Evolutionary conservation across 2,329 filamentous ascomycete genomes (phyloP).

Genomic region (Penicillium italicum): DNA sequence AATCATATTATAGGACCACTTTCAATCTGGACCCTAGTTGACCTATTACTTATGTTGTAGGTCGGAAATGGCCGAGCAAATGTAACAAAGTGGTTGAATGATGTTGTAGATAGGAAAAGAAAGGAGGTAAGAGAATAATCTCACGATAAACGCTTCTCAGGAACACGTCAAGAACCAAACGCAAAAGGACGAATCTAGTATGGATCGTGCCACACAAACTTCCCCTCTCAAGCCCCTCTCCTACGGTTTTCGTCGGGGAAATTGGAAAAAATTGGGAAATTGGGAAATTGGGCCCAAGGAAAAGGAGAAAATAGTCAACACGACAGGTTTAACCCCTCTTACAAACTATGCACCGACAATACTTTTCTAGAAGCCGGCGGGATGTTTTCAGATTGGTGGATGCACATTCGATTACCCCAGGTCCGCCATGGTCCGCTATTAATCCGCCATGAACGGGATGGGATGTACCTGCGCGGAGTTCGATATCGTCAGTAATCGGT

Average conservation of each 20-base stretch:
- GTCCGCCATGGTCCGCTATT: conserved; percentile 15
- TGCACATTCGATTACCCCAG: conserved; percentile 29
- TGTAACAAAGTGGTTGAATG: not conserved
- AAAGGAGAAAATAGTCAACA: conserved; percentile 4
- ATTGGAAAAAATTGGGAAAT: not conserved
- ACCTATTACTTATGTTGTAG: not conserved
- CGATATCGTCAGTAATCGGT: conserved; percentile 25
- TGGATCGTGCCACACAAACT: not conserved
- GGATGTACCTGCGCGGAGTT: conserved; percentile 24
- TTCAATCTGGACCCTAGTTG: not conserved
- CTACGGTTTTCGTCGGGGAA: conserved; percentile 22
- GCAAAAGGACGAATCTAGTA: not conserved
- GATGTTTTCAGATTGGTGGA: conserved; percentile 21
- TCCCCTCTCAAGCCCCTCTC: not conserved
- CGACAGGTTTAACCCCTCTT: conserved; percentile 20
- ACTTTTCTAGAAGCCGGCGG: conserved; percentile 23
- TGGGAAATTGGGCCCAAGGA: too few relatives aligned
- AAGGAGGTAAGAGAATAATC: not conserved
- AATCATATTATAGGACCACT: not conserved
- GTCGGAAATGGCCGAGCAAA: not conserved
- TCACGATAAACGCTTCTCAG: not conserved
- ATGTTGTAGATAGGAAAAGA: conserved; percentile 1
- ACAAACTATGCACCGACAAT: conserved; percentile 18
- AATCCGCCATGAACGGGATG: conserved; percentile 15
- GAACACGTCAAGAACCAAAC: not conserved